Percentiles rank a stretch among this genome's conserved stretches.
These are phyloP conservation scores for Porphyrellus sp. DNA, from an alignment of 1,284 basidiomycete genomes.

Conservation along the genomic window DNA sequence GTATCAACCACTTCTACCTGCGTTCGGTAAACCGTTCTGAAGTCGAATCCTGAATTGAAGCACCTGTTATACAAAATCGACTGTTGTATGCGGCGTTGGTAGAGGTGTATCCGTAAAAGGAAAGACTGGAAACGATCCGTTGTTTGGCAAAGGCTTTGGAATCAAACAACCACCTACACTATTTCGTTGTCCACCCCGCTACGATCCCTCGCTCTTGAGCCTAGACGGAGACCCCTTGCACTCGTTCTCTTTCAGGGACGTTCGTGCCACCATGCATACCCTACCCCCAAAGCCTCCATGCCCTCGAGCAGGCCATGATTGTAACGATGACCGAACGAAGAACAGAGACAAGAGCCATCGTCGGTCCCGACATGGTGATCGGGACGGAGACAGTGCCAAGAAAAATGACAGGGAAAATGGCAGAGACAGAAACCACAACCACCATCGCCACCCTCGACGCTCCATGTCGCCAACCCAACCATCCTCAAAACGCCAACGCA, in stretches of 20 bases:
- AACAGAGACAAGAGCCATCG: constrained; percentile 7
- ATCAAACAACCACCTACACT: constrained; percentile 26
- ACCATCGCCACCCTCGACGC: constrained; percentile 8
- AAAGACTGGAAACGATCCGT: neutral
- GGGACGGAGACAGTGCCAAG: constrained; percentile 1
- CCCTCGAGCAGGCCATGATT: constrained; percentile 13
- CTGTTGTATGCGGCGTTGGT: too few species aligned
- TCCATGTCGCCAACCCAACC: constrained; percentile 14
- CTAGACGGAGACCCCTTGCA: neutral
- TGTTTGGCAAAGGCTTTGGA: constrained; percentile 31
- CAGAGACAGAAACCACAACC: neutral
- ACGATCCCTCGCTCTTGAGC: neutral
- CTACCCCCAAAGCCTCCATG: constrained; percentile 22
- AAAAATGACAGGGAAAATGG: neutral
- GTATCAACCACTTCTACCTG: too few species aligned
- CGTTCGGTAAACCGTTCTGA: too few species aligned
- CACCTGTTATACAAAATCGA: too few species aligned
- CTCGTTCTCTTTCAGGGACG: neutral
- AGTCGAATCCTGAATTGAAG: too few species aligned
- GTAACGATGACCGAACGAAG: constrained; percentile 13
- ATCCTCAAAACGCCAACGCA: constrained; percentile 20
- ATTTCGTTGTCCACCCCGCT: neutral
- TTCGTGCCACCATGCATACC: constrained; percentile 17
- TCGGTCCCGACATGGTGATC: constrained; percentile 12
- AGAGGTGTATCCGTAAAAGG: too few species aligned